Conservation (phyloP, 2,329 filamentous ascomycete genomes). For the Aspergillus calidoustus region DNA sequence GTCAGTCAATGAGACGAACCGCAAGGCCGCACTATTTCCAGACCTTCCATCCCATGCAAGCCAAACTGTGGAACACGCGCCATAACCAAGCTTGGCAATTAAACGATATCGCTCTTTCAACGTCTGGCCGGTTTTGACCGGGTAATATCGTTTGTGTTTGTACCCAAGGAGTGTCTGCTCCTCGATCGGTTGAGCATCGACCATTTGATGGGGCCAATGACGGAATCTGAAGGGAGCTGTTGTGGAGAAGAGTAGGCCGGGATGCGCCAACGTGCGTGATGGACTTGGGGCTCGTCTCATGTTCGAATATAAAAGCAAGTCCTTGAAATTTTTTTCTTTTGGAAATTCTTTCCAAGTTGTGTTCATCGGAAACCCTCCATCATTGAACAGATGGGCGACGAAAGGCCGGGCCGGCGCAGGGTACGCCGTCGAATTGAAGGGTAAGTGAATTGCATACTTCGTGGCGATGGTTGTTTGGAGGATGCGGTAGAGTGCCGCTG, state of each 20-base stretch:
- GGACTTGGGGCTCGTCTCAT: neutral
- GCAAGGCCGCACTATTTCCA: no score
- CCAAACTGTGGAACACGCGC: conserved; percentile 33
- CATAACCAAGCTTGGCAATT: conserved; percentile 33
- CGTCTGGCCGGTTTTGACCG: conserved; percentile 26
- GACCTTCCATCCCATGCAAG: conserved; percentile 25
- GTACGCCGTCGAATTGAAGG: no score
- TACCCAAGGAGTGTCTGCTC: conserved; percentile 23
- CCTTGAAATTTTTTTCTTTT: neutral
- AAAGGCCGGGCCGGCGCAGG: no score
- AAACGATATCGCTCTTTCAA: conserved; percentile 27
- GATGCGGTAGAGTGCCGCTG: no score
- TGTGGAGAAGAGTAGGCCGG: neutral
- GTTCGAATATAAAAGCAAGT: neutral
- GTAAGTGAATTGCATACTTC: no score
- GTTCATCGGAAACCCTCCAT: neutral
- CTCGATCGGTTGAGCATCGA: neutral
- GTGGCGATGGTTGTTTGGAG: no score
- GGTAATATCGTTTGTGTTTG: conserved; percentile 28
- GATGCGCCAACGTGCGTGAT: neutral
- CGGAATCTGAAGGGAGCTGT: neutral
- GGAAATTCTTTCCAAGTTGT: no score
- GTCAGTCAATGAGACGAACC: neutral
- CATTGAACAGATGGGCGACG: no score
- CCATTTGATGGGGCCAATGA: neutral